These are phyloP conservation scores for Ormosia emarginata DNA, from an alignment of 306 rosid species.

Conservation along the genomic window DNA sequence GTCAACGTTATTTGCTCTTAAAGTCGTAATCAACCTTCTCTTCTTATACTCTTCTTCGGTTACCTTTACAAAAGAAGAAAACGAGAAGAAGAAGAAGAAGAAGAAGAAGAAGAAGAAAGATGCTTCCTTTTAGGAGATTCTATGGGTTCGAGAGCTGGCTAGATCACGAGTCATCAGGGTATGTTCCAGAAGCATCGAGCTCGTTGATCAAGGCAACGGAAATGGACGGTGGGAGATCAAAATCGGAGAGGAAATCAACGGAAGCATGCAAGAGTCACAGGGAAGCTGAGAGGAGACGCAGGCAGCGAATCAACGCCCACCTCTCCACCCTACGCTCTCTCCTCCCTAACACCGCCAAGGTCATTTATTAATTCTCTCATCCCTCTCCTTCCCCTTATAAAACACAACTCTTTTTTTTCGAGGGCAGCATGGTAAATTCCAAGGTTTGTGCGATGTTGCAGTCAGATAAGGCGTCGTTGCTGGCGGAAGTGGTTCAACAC, in stretches of 20 bases:
- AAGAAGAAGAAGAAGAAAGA: not conserved
- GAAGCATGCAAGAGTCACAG: slow-evolving; percentile 78
- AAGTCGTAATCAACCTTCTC: not conserved
- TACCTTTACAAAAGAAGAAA: not conserved
- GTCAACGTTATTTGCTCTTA: not conserved
- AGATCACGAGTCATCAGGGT: slow-evolving; percentile 1
- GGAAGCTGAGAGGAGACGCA: slow-evolving; percentile 92
- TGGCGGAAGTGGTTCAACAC: slow-evolving; percentile 77
- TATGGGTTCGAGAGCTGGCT: slow-evolving; percentile 31
- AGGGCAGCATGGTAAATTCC: slow-evolving; percentile 23
- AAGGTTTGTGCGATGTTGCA: slow-evolving; percentile 4
- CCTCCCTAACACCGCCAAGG: slow-evolving; percentile 73
- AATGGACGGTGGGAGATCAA: slow-evolving; percentile 36
- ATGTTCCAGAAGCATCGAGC: not conserved
- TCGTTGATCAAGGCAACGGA: slow-evolving; percentile 19
- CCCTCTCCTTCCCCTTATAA: not conserved
- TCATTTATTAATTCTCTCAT: not conserved
- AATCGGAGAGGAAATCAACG: slow-evolving; percentile 42
- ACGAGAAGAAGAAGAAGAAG: not conserved
- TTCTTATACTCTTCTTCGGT: not conserved
- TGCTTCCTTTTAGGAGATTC: slow-evolving; percentile 53
- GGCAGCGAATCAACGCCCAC: slow-evolving; percentile 88
- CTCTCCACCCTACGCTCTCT: slow-evolving; percentile 82
- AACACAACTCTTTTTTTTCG: not conserved
- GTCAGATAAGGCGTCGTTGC: slow-evolving; percentile 87